These are phyloP conservation scores for Cercospora sojina DNA, from an alignment of 2,329 filamentous ascomycete genomes.

Conservation along the genomic window DNA sequence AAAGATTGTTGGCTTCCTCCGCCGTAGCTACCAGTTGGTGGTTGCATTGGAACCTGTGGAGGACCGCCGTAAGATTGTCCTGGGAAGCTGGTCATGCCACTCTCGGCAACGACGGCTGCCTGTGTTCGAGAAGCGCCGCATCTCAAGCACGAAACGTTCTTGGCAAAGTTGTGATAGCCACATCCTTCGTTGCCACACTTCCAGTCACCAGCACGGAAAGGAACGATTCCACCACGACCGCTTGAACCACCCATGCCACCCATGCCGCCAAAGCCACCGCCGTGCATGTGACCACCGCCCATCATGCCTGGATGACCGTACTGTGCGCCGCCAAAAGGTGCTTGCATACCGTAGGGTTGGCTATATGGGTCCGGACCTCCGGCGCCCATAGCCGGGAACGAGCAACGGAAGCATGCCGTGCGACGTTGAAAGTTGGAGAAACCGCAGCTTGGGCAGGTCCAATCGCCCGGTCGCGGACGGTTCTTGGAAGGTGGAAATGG, in stretches of 20 bases:
- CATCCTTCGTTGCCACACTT: slow-evolving; percentile 97
- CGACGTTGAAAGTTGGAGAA: slow-evolving; percentile 99
- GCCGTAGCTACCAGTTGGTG: slow-evolving; percentile 70
- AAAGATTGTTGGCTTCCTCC: slow-evolving; percentile 38
- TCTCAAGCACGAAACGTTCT: slow-evolving; percentile 96
- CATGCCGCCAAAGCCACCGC: slow-evolving; percentile 48
- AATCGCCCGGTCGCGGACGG: slow-evolving; percentile 91
- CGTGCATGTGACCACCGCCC: slow-evolving; percentile 66
- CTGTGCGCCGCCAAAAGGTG: slow-evolving; percentile 42
- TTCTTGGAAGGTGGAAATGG: slow-evolving; percentile 99
- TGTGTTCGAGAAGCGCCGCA: slow-evolving; percentile 93
- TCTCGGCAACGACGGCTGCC: slow-evolving; percentile 91
- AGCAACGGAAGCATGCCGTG: slow-evolving; percentile 98
- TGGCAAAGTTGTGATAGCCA: slow-evolving; percentile 98
- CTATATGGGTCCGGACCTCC: slow-evolving; percentile 61
- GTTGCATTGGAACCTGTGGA: slow-evolving; percentile 71
- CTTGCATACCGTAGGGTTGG: slow-evolving; percentile 44
- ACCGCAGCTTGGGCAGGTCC: slow-evolving; percentile 97
- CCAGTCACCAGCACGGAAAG: slow-evolving; percentile 98
- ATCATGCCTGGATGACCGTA: slow-evolving; percentile 74
- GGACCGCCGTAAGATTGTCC: slow-evolving; percentile 60
- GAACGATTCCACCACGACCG: slow-evolving; percentile 65
- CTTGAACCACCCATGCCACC: slow-evolving; percentile 63
- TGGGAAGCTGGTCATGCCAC: slow-evolving; percentile 58
- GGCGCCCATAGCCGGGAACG: slow-evolving; percentile 89